phyloP scores from a whole-genome alignment of 179 eudicot species.

The Heliamphora pulchella region DNA sequence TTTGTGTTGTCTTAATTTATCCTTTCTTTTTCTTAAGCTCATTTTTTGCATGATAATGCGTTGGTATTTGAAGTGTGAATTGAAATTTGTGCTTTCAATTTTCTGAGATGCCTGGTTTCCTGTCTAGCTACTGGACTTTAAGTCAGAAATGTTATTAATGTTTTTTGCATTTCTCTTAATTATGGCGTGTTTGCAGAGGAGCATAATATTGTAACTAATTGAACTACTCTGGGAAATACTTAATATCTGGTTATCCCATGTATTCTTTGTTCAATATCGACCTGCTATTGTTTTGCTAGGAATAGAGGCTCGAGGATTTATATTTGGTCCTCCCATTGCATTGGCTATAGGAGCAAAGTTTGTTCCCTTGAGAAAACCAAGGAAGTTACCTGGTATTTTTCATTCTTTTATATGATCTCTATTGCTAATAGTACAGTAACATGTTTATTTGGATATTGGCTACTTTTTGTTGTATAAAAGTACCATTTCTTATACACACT shows the following conservation, averaged over 20 bases:
- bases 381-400: constrained; percentile 65
- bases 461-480: background rate
- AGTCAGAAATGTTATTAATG: too few relatives aligned
- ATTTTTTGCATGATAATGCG: background rate
- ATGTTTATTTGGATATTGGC: background rate
- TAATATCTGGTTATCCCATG: background rate
- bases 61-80: too few relatives aligned
- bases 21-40: background rate
- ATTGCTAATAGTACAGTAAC: background rate
- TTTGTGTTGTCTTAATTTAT: too few relatives aligned
- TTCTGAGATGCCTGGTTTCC: too few relatives aligned
- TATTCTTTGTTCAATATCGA: background rate
- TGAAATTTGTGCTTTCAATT: too few relatives aligned
- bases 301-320: constrained; percentile 87
- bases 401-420: background rate
- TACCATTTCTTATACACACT: background rate
- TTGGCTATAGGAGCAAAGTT: constrained; percentile 91
- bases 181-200: too few relatives aligned
- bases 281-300: constrained; percentile 22
- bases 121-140: too few relatives aligned
- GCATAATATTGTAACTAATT: too few relatives aligned
- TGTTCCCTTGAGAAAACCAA: constrained; percentile 82
- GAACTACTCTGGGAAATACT: too few relatives aligned
- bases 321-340: constrained; percentile 88
- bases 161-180: too few relatives aligned